Evolutionary conservation across 148 eudicot genomes (phyloP).

Genomic region (Camellia granthamiana): DNA sequence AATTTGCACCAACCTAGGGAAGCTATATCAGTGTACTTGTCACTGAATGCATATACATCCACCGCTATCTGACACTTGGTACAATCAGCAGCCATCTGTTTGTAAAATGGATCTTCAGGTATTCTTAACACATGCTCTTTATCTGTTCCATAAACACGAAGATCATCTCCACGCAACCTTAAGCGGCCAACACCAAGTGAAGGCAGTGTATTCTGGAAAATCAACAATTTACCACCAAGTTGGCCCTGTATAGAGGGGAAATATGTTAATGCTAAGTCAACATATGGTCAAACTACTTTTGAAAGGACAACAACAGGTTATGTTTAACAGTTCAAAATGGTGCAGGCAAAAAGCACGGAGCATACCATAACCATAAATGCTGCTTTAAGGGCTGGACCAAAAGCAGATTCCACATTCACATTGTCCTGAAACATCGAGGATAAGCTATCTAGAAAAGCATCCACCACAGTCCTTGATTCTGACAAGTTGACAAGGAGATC

Average conservation of each 20-base stretch:
- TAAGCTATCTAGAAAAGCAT: constrained; percentile 85
- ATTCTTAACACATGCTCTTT: constrained; percentile 79
- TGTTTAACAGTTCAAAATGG: neutral
- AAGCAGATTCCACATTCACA: constrained; percentile 88
- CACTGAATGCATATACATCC: constrained; percentile 88
- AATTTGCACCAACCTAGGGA: constrained; percentile 63
- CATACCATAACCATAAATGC: constrained; percentile 92
- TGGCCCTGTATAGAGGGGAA: constrained; percentile 52
- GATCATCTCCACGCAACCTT: constrained; percentile 89
- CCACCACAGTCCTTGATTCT: constrained; percentile 91
- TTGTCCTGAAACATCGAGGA: constrained; percentile 90
- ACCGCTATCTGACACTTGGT: constrained; percentile 89
- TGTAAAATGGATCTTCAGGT: constrained; percentile 94
- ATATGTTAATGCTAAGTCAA: constrained; percentile 14
- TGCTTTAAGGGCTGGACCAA: constrained; percentile 98
- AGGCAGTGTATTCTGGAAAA: constrained; percentile 90
- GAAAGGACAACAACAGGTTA: constrained; percentile 1
- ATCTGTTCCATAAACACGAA: constrained; percentile 85
- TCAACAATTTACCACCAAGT: constrained; percentile 96
- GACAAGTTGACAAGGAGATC: constrained; percentile 98
- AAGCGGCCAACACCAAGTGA: constrained; percentile 89
- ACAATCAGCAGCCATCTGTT: constrained; percentile 97
- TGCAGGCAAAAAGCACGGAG: constrained; percentile 2
- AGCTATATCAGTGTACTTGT: constrained; percentile 91
- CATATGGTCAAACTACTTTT: neutral